Base-by-base conservation (phyloP, 2,329 filamentous ascomycete genomes). In the Trichoderma hamatum region DNA sequence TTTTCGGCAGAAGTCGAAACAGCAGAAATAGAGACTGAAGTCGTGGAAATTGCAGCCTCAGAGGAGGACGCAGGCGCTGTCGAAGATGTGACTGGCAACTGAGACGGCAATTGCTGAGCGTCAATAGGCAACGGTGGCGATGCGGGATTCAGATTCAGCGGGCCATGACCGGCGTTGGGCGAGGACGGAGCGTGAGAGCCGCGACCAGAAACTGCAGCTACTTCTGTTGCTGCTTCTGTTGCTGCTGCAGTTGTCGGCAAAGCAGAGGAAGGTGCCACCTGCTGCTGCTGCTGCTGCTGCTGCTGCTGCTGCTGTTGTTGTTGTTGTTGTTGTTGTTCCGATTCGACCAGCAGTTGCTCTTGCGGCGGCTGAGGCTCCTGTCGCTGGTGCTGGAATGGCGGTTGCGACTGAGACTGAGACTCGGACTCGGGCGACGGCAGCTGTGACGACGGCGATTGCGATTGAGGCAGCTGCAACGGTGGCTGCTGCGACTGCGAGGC, bases 41-140 rank as follows among this genome's bases (percentile, higher is more conserved):
- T 43, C 39, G 11, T 64, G 59, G 51, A 71, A 70, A 49, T 74
- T 74, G 60, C 82, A 76, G 52, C 11, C 13, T 36, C 52, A 24
- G 52, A n/a, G 43, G 49, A 19, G 10, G 28, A 19, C 21, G 39
- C 43, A 30, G 39, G 14, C 39, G 54, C 21, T 28, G 64, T 43
- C 64, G 36, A 59, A n/a, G 62, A 26, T 26, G 28, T 51, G 43
- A 21, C 34, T 32, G 51, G 34, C 62, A 32, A 52, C 32, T 30
- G 49, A 5, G 28, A 63, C 24, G 46, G 24, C 3, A 51, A 46
- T 21, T 49, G 46, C n/a, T 26, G 46, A 26, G 5, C 61, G n/a
- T 64, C 61, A n/a, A 5, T 63, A 24, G 30, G 43, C 28, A 43
- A n/a, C 60, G 43, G 39, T 58, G 39, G 39, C 21, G 63, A 66